Percentiles rank a stretch among this genome's conserved stretches.
These are phyloP conservation scores for Elsinoe arachidis DNA, from an alignment of 2,329 filamentous ascomycete species.

Conservation along the genomic window DNA sequence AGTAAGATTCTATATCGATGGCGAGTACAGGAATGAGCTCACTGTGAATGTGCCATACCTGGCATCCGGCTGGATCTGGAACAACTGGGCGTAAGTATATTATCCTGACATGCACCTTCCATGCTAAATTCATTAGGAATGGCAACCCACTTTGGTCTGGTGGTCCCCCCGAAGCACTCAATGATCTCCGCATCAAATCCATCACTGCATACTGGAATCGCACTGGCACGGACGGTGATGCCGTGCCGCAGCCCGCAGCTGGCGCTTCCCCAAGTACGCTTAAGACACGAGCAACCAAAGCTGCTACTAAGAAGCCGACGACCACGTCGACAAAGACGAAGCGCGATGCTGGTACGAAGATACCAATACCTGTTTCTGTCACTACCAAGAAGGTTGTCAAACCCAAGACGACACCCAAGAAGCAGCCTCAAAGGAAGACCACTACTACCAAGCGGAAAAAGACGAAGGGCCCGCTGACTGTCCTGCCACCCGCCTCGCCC, in stretches of 20 bases:
- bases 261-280: background rate
- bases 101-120: background rate
- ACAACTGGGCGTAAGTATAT: conserved; percentile 53
- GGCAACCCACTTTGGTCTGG: conserved; percentile 62
- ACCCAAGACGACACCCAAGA: background rate
- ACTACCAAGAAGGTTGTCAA: background rate
- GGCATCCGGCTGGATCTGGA: conserved; percentile 59
- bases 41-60: conserved; percentile 41
- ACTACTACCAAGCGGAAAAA: background rate
- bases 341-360: background rate
- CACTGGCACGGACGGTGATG: conserved; percentile 5
- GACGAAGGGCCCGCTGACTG: background rate
- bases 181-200: conserved; percentile 57
- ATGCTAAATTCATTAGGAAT: conserved; percentile 35
- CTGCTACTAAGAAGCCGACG: background rate
- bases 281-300: background rate
- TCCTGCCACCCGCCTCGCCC: too few relatives aligned
- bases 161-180: conserved; percentile 57
- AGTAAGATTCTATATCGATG: conserved; percentile 64
- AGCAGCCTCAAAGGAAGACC: background rate
- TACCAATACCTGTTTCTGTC: background rate
- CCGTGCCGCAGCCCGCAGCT: background rate
- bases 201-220: conserved; percentile 71
- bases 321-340: background rate
- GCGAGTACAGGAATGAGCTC: conserved; percentile 46